Conservation (phyloP, 208 protist species). For the Herpetomonas samuelpessoai region DNA sequence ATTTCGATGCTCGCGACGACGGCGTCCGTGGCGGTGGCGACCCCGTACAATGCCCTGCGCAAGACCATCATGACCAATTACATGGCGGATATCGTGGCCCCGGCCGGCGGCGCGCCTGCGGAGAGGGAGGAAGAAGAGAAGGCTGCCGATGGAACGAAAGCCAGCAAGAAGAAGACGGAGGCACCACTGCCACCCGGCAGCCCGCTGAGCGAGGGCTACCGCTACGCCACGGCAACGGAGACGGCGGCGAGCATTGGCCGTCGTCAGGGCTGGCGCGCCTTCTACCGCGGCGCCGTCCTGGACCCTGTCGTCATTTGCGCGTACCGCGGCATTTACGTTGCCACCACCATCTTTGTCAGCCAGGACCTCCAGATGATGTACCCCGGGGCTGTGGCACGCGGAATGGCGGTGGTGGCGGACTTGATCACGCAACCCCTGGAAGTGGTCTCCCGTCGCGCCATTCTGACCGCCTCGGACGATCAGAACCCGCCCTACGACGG, state of each 20-base stretch:
- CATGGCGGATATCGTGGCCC: constrained; percentile 73
- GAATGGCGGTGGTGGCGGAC: constrained; percentile 55
- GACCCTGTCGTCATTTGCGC: constrained; percentile 62
- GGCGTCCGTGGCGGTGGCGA: constrained; percentile 58
- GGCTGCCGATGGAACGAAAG: too few relatives aligned
- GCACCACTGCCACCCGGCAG: too few relatives aligned
- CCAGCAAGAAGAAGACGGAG: too few relatives aligned
- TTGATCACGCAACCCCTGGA: constrained; percentile 74
- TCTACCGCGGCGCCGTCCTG: constrained; percentile 56
- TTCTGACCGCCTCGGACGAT: constrained; percentile 64
- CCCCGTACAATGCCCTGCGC: constrained; percentile 54
- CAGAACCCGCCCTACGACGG: constrained; percentile 24
- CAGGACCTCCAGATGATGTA: constrained; percentile 34
- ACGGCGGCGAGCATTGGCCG: constrained; percentile 43
- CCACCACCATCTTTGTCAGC: constrained; percentile 28
- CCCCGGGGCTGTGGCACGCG: constrained; percentile 49
- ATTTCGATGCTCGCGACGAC: constrained; percentile 51
- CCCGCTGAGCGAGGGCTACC: constrained; percentile 42
- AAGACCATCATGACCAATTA: constrained; percentile 83
- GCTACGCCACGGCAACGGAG: constrained; percentile 56
- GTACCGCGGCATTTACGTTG: constrained; percentile 64
- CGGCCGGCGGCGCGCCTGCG: constrained; percentile 2
- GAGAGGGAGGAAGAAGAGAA: constrained; percentile 5
- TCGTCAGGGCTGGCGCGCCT: constrained; percentile 59
- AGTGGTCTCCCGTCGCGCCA: constrained; percentile 69